A percentile compares a stretch with the other conserved stretches of the same genome.
Conservation (phyloP, 768 basidiomycete species). For the Naematelia aurantialba region DNA sequence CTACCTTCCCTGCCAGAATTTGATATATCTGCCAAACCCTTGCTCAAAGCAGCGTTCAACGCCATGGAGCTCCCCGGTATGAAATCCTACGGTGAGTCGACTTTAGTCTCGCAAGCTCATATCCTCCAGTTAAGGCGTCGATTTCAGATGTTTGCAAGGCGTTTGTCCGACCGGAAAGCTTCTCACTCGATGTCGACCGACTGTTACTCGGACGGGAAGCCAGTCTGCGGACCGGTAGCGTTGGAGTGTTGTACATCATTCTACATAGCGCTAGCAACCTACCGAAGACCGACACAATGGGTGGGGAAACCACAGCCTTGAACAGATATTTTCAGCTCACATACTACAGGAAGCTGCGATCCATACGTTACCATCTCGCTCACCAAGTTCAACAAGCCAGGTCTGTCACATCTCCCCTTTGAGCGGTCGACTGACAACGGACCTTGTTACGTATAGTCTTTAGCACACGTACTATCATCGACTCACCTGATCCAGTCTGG, state of each 20-base stretch:
- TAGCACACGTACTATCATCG: slow-evolving; percentile 47
- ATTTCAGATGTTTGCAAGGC: slow-evolving; percentile 44
- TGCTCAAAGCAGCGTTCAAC: slow-evolving; percentile 43
- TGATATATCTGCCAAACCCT: slow-evolving; percentile 49
- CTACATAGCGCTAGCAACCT: slow-evolving; percentile 43
- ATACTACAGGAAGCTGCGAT: slow-evolving; percentile 33
- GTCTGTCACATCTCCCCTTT: slow-evolving; percentile 13
- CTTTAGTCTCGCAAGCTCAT: not conserved
- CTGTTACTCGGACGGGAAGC: slow-evolving; percentile 48
- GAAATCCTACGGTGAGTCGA: slow-evolving; percentile 42
- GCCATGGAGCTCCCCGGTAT: slow-evolving; percentile 49
- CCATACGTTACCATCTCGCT: slow-evolving; percentile 47
- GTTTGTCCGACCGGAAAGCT: slow-evolving; percentile 49
- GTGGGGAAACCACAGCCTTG: slow-evolving; percentile 8
- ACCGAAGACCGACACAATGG: slow-evolving; percentile 45
- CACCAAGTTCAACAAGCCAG: slow-evolving; percentile 47
- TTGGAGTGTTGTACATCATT: slow-evolving; percentile 48
- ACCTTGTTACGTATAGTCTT: slow-evolving; percentile 28
- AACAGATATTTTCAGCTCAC: not conserved
- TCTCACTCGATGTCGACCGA: slow-evolving; percentile 49
- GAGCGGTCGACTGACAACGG: not conserved
- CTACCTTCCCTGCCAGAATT: slow-evolving; percentile 47
- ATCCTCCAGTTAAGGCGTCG: slow-evolving; percentile 30
- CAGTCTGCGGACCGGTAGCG: slow-evolving; percentile 31
- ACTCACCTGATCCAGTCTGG: slow-evolving; percentile 46